Conservation (phyloP, 371 early-diverging fungal genomes). For the Choanephora cucurbitarum region DNA sequence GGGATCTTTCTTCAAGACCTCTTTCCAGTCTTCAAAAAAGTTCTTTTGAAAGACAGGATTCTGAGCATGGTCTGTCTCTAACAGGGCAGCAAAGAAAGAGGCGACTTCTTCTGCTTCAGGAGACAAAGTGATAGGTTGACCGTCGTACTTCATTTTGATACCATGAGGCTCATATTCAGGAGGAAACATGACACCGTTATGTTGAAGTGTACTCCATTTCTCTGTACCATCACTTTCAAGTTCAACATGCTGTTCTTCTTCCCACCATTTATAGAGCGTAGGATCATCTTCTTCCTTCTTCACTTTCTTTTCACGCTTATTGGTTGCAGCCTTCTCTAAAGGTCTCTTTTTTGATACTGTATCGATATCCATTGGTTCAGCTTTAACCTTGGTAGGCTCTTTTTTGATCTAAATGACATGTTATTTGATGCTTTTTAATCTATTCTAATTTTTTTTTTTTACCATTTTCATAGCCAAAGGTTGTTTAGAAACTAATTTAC, state of each 20-base stretch:
- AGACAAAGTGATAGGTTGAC: constrained; percentile 66
- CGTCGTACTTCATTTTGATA: constrained; percentile 86
- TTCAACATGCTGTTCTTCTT: constrained; percentile 44
- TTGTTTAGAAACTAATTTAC: constrained; percentile 1
- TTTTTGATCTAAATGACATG: constrained; percentile 4
- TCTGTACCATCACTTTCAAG: constrained; percentile 52
- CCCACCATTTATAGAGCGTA: constrained; percentile 48
- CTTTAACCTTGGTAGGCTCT: constrained; percentile 11
- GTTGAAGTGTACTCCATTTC: constrained; percentile 89
- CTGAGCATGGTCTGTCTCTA: constrained; percentile 83
- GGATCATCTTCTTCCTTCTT: constrained; percentile 38
- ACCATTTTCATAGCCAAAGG: background rate
- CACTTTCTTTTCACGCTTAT: constrained; percentile 22
- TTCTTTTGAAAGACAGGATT: constrained; percentile 88
- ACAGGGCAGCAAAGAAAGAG: constrained; percentile 86
- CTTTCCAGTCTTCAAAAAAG: constrained; percentile 89
- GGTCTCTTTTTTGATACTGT: constrained; percentile 22
- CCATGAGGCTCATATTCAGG: constrained; percentile 93
- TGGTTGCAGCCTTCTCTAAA: constrained; percentile 10
- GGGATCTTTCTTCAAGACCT: constrained; percentile 63
- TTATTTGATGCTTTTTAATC: constrained; percentile 14
- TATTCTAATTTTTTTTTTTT: background rate
- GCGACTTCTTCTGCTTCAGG: constrained; percentile 96
- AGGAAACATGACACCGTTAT: constrained; percentile 91
- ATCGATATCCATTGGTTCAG: constrained; percentile 31